Evolutionary conservation across 2,329 filamentous ascomycete genomes (phyloP).

Genomic region (Anthostomella pinea): DNA sequence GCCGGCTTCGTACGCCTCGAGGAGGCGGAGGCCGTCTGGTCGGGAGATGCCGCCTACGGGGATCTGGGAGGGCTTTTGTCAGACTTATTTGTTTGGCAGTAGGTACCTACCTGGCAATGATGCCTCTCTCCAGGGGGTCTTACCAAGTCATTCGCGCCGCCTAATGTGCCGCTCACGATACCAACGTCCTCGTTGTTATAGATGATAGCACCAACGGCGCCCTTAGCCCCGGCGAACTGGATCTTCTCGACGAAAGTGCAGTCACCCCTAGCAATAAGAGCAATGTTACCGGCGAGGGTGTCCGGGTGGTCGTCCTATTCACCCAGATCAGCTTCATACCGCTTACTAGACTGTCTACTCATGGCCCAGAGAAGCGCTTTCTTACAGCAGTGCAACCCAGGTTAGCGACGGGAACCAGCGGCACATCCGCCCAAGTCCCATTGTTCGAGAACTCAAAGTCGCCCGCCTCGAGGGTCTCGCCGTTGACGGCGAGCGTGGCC

Average conservation of each 20-base stretch:
- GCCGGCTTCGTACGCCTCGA: slow-evolving; percentile 12
- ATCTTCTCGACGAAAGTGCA: slow-evolving; percentile 58
- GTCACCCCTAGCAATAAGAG: slow-evolving; percentile 52
- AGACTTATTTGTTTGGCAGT: background rate
- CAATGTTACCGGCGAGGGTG: slow-evolving; percentile 48
- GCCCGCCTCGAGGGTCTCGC: slow-evolving; percentile 19
- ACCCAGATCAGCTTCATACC: slow-evolving; percentile 5
- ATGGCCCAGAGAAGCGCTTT: background rate
- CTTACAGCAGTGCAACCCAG: slow-evolving; percentile 44
- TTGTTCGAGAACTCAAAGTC: slow-evolving; percentile 40
- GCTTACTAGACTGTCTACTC: no score
- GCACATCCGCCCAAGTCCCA: slow-evolving; percentile 35
- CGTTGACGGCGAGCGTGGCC: slow-evolving; percentile 19
- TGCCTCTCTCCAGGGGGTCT: no score
- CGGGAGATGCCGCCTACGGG: slow-evolving; percentile 47
- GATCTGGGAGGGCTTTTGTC: slow-evolving; percentile 29
- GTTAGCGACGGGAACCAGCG: slow-evolving; percentile 43
- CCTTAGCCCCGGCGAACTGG: slow-evolving; percentile 49
- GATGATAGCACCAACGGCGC: slow-evolving; percentile 53
- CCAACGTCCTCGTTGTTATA: slow-evolving; percentile 54
- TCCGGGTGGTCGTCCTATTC: slow-evolving; percentile 44
- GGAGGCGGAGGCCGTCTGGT: slow-evolving; percentile 34
- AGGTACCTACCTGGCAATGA: no score
- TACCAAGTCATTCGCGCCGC: slow-evolving; percentile 38
- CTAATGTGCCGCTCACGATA: slow-evolving; percentile 48